Evolutionary conservation across 2,329 filamentous ascomycete species (phyloP).

Genomic region (Alternaria panax): DNA sequence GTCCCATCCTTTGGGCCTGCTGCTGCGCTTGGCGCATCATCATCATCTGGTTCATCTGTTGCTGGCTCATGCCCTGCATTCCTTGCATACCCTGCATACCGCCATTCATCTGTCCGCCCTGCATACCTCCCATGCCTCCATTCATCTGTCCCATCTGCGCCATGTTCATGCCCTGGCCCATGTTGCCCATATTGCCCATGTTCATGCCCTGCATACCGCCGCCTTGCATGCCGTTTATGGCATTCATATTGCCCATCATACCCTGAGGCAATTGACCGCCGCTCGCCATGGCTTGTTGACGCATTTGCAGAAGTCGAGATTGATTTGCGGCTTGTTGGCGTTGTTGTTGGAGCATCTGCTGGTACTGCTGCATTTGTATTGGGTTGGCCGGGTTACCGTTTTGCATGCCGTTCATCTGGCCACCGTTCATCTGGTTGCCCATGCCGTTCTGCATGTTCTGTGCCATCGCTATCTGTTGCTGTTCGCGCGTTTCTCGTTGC

Average conservation of each 20-base stretch:
- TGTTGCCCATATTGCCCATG: constrained; percentile 33
- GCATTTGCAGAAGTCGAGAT: constrained; percentile 45
- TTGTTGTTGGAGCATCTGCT: constrained; percentile 46
- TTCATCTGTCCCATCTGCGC: constrained; percentile 19
- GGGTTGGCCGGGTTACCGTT: constrained; percentile 29
- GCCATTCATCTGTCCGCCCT: constrained; percentile 21
- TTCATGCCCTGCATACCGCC: constrained; percentile 37
- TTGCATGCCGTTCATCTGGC: constrained; percentile 35
- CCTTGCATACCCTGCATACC: constrained; percentile 34
- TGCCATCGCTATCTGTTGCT: constrained; percentile 30
- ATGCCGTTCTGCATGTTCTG: constrained; percentile 22
- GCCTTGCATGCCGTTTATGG: constrained; percentile 38
- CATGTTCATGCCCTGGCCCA: constrained; percentile 23
- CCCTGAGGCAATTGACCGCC: constrained; percentile 36
- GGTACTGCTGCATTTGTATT: constrained; percentile 46
- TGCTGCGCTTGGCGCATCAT: constrained; percentile 45
- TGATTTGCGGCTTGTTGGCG: constrained; percentile 42
- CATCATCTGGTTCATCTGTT: constrained; percentile 46
- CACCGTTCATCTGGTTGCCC: constrained; percentile 33
- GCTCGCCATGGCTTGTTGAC: constrained; percentile 43
- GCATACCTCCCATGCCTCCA: constrained; percentile 26
- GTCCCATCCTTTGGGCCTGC: constrained; percentile 32
- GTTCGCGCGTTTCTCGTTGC: constrained; percentile 30
- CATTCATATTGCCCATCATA: constrained; percentile 36
- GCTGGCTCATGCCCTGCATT: constrained; percentile 36